Evolutionary conservation across 495 filamentous ascomycete species (phyloP), one percentile per base, ranked within the genome.

Genomic region (Talaromyces proteolyticus): DNA sequence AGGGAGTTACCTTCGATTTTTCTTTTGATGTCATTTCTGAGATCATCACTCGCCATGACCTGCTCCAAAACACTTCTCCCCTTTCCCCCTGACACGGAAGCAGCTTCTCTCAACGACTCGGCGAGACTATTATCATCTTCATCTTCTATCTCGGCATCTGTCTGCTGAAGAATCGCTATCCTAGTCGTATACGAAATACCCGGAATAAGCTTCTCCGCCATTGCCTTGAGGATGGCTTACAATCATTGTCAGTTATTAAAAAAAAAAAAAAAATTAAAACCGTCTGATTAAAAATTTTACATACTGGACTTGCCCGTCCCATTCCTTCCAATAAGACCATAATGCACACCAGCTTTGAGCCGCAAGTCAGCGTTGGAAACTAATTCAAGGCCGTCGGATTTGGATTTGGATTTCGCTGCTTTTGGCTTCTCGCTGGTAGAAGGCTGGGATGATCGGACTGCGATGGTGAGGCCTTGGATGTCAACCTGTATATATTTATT

Each of bases 251-350:
- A 26, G 20, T 34, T 51, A 36, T 16, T 34, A 16, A 23, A 23
- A 18, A 39, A 23, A 40, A 29, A 41, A 37, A 43, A 22, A 21
- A 36, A 53, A 23, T 21, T 43, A 40, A 22, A 7, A 21, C 34
- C 42, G 26, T 51, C 12, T 19, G 14, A 24, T 23, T 16, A 20
- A 39, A 19, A 29, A 19, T 8, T 8, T 38, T 19, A 56, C 79
- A 65, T 58, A 88, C 84, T 93, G 16, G 84, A 88, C 63, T 93
- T 93, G 5, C 88, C 88, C 3, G 80, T 80, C 2, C 88, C 88
- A 70, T 93, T 93, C 19, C 86, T 72, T 0, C 88, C 88, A 18
- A 91, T 67, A 7, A 93, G 63, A 0, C 84, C 88, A 69, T 91
- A 91, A 43, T 83, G 76, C 21, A 79, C 67, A 0, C 87, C 86